Evolutionary conservation across 441 rosid species (phyloP).

Genomic region (Euphorbia schlechtendalii): DNA sequence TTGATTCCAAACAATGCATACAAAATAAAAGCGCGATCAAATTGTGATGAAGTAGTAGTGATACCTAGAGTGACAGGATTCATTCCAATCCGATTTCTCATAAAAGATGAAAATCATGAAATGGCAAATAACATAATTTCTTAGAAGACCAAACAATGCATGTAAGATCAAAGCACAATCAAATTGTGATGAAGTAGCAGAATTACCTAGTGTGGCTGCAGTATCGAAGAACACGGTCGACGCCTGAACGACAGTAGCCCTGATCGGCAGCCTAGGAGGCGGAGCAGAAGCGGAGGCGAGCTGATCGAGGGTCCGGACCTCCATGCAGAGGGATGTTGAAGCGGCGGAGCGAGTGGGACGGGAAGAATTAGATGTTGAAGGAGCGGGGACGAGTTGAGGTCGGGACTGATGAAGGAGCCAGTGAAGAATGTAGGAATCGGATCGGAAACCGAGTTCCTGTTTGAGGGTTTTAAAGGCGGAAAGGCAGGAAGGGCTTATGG

Average conservation of each 20-base stretch:
- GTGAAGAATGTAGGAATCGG: constrained; percentile 1
- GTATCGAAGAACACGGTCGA: constrained; percentile 73
- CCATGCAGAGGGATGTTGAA: constrained; percentile 12
- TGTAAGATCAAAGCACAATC: background rate
- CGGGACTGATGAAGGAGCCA: constrained; percentile 21
- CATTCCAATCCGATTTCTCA: no score
- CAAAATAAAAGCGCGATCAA: no score
- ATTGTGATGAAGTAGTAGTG: no score
- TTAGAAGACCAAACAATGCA: background rate
- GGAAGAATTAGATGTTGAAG: background rate
- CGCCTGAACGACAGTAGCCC: constrained; percentile 88
- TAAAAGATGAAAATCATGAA: no score
- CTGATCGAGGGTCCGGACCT: background rate
- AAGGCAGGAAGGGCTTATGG: background rate
- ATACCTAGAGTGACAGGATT: no score
- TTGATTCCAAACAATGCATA: no score
- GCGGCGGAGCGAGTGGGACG: background rate
- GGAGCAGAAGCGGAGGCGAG: background rate
- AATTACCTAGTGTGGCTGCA: constrained; percentile 66
- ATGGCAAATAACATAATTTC: no score
- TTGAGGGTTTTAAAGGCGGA: constrained; percentile 9
- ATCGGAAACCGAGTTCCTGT: constrained; percentile 15
- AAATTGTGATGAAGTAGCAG: background rate
- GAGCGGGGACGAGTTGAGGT: constrained; percentile 11
- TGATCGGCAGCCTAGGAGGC: background rate